A percentile compares a stretch with the other conserved stretches of the same genome.
Evolutionary conservation across 768 basidiomycete genomes (phyloP).

Genomic region (Naganishia randhawae): DNA sequence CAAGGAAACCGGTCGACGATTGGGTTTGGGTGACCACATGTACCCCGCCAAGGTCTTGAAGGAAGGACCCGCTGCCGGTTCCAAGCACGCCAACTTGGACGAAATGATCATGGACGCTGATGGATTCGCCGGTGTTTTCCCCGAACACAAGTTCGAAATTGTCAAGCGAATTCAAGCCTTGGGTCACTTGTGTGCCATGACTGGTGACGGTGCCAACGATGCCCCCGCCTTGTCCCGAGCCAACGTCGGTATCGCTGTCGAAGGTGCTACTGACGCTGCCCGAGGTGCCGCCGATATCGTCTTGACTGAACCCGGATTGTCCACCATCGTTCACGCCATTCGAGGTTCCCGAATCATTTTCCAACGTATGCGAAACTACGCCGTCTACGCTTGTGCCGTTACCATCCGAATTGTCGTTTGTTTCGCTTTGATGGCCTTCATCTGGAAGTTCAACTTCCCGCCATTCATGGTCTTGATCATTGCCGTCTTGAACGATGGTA

Average conservation of each 20-base stretch:
- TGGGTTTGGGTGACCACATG: conserved; percentile 98
- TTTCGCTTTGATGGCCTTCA: conserved; percentile 91
- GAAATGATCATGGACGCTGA: conserved; percentile 99
- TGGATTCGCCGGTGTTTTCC: conserved; percentile 98
- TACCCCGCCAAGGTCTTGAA: conserved; percentile 98
- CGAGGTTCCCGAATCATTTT: conserved; percentile 97
- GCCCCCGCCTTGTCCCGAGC: conserved; percentile 96
- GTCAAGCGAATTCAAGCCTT: conserved; percentile 96
- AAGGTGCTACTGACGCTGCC: conserved; percentile 97
- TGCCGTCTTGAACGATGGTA: conserved; percentile 93
- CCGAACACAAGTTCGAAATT: conserved; percentile 99
- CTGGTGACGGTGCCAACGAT: conserved; percentile 98
- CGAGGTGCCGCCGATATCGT: conserved; percentile 98
- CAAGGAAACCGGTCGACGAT: conserved; percentile 97
- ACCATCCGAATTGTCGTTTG: conserved; percentile 84
- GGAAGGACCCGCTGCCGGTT: conserved; percentile 83
- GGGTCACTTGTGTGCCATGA: conserved; percentile 96
- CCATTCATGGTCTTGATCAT: conserved; percentile 99
- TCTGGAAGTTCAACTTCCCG: conserved; percentile 97
- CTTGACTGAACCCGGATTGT: conserved; percentile 94
- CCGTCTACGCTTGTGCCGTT: conserved; percentile 60
- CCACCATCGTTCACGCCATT: conserved; percentile 98
- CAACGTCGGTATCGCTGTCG: conserved; percentile 99
- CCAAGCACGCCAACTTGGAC: conserved; percentile 78
- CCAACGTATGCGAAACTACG: conserved; percentile 99